A percentile compares a stretch with the other conserved stretches of the same genome.
Conservation (phyloP, 805 yeast species). For the Saccharomycopsis malanga region DNA sequence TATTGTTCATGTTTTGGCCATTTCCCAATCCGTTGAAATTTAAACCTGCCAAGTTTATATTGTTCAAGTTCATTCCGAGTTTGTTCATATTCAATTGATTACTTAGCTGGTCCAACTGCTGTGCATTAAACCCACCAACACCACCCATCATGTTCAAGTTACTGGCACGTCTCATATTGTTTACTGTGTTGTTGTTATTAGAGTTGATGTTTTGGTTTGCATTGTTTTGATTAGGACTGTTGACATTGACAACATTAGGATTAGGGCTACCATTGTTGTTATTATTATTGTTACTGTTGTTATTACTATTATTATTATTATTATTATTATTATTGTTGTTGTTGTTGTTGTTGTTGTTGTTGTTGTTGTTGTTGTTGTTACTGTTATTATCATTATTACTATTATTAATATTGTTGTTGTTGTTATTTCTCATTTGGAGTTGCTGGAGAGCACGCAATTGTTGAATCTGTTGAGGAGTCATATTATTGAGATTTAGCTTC, state of each 20-base stretch:
- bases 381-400: not conserved
- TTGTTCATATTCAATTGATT: slow-evolving; percentile 13
- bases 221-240: not conserved
- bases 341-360: not conserved
- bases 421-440: not conserved
- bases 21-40: slow-evolving; percentile 27
- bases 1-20: not conserved
- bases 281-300: not conserved
- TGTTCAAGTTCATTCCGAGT: not conserved
- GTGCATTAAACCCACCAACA: slow-evolving; percentile 8
- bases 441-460: not conserved
- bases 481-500: not conserved
- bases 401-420: no score
- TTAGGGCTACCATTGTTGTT: slow-evolving; percentile 1
- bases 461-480: slow-evolving; percentile 10
- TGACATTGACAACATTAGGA: slow-evolving; percentile 1
- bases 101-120: slow-evolving; percentile 9
- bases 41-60: slow-evolving; percentile 18
- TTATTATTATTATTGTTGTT: not conserved
- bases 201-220: not conserved
- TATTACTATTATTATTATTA: not conserved
- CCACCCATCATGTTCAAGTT: slow-evolving; percentile 9
- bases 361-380: not conserved
- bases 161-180: not conserved
- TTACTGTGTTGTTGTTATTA: not conserved